phyloP scores from a whole-genome alignment of 169 alveolate species.

The Neospora caninum region DNA sequence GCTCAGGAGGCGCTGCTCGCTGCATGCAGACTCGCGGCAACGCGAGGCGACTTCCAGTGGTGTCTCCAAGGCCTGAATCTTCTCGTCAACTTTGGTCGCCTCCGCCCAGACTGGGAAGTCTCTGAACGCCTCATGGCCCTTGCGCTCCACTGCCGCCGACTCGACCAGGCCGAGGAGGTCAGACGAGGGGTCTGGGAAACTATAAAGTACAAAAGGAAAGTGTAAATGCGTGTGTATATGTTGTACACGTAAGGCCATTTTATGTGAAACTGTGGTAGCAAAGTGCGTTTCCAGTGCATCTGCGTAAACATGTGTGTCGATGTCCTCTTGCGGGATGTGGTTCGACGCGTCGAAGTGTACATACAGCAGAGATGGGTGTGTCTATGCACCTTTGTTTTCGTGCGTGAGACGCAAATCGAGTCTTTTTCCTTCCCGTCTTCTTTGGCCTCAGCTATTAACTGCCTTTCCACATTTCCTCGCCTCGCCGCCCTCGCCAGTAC shows the following conservation, averaged over 20 bases:
- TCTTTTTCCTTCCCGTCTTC: background rate
- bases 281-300: too few species aligned
- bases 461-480: background rate
- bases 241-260: too few species aligned
- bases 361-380: background rate
- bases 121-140: conserved; percentile 18
- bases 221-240: too few species aligned
- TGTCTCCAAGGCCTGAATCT: conserved; percentile 16
- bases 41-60: background rate
- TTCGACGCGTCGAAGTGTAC: background rate
- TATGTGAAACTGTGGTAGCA: too few species aligned
- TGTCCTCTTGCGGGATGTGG: background rate
- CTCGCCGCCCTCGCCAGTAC: background rate
- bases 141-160: conserved; percentile 17
- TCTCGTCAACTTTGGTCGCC: conserved; percentile 5
- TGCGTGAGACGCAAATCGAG: background rate
- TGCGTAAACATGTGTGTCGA: too few species aligned
- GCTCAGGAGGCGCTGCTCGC: conserved; percentile 35
- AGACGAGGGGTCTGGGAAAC: background rate
- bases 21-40: conserved; percentile 9
- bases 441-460: background rate
- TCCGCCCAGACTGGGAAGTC: conserved; percentile 17
- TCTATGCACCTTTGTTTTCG: background rate
- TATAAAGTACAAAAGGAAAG: too few species aligned
- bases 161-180: conserved; percentile 1